Evolutionary conservation across 1,284 basidiomycete species (phyloP), one percentile per base, ranked within the genome.

Genomic region (Pterulicium gracile): DNA sequence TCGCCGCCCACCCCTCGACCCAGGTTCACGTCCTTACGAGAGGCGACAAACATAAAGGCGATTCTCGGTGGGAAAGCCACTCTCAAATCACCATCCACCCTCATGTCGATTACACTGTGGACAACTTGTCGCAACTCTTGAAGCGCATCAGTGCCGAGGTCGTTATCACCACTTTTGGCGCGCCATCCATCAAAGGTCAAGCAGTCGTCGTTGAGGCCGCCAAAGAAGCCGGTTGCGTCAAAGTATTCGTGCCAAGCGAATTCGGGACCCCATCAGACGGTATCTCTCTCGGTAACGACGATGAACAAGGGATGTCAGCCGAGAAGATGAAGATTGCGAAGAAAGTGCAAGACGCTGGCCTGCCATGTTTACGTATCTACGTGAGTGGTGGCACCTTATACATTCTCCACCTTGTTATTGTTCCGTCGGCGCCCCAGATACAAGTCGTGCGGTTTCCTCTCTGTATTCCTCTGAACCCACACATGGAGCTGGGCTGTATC

Each of bases 311-410:
- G 7, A 15, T 39, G n/a, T 13, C 36, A 17, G 15, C 36, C 5
- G 36, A 39, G 36, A 39, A 39, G 36, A 7, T 39, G 36, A 39
- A 18, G 15, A 39, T 39, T 18, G 15, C 19, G n/a, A 39, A 39
- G 36, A 13, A 18, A 7, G 36, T 17, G n/a, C 36, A 39, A 39
- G 36, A 39, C 19, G 36, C 36, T 39, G 36, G 36, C 4, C 15
- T 39, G n/a, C 7, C 36, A 7, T 39, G 36, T 17, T 18, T 39
- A 15, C 36, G 36, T 39, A 39, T 39, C 36, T 39, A 39, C 19
- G 36, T 39, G n/a, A 39, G 36, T 39, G n/a, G n/a, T n/a, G n/a
- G n/a, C n/a, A n/a, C n/a, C n/a, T n/a, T n/a, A n/a, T n/a, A n/a
- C n/a, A n/a, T n/a, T 39, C 15, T 39, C 15, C 36, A 39, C 19